Percentiles rank a stretch among this genome's conserved stretches.
phyloP scores from a whole-genome alignment of 306 rosid genomes.

The Corylus heterophylla region DNA sequence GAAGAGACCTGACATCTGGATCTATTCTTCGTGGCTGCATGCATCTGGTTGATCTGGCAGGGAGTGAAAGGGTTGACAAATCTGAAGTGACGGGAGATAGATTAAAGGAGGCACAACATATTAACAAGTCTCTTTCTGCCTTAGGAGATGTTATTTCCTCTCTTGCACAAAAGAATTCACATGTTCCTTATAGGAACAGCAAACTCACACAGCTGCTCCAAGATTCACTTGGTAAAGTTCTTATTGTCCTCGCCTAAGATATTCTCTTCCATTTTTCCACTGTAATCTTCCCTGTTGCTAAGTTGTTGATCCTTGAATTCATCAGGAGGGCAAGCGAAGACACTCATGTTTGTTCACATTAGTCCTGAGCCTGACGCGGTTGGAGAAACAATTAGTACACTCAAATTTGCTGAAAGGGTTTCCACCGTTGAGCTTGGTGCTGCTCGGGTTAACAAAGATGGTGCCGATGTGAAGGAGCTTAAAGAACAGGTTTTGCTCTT shows the following conservation, averaged over 20 bases:
- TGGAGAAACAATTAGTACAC: slow-evolving; percentile 90
- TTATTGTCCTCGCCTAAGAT: not conserved
- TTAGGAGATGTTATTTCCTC: slow-evolving; percentile 94
- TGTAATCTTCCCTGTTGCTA: not conserved
- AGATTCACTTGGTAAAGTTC: slow-evolving; percentile 79
- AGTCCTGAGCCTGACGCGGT: slow-evolving; percentile 85
- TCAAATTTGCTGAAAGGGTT: slow-evolving; percentile 93
- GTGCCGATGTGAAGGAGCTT: slow-evolving; percentile 71
- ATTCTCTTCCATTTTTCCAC: not conserved
- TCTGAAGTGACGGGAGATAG: slow-evolving; percentile 94
- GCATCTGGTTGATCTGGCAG: slow-evolving; percentile 98
- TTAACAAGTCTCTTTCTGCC: slow-evolving; percentile 96
- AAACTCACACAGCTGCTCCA: slow-evolving; percentile 97
- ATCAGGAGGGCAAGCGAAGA: slow-evolving; percentile 91
- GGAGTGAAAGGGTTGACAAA: slow-evolving; percentile 97
- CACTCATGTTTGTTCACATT: slow-evolving; percentile 92
- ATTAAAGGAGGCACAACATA: slow-evolving; percentile 94
- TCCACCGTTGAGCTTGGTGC: slow-evolving; percentile 88
- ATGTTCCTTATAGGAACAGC: slow-evolving; percentile 95
- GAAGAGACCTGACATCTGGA: slow-evolving; percentile 74
- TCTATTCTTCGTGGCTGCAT: slow-evolving; percentile 67
- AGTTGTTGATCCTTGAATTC: not conserved
- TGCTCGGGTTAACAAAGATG: slow-evolving; percentile 71
- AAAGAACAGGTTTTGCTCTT: slow-evolving; percentile 69
- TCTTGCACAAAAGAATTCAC: slow-evolving; percentile 80